phyloP scores from a whole-genome alignment of 495 filamentous ascomycete genomes.

The Hypoxylon crocopeplum region DNA sequence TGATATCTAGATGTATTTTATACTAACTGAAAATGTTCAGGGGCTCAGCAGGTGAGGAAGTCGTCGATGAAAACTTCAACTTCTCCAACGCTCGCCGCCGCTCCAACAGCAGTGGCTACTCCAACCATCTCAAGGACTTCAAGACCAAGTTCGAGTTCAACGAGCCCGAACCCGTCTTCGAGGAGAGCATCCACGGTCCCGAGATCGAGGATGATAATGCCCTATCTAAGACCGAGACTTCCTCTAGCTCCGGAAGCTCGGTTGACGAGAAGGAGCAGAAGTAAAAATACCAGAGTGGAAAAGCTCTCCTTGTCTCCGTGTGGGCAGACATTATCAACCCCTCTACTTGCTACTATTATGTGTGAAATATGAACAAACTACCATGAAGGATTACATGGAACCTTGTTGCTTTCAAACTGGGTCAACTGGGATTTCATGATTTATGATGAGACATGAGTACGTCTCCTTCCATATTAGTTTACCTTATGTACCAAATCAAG shows the following conservation, averaged over 20 bases:
- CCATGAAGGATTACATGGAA: conserved; percentile 2
- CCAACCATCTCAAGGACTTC: conserved; percentile 98
- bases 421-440: conserved; percentile 9
- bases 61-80: conserved; percentile 79
- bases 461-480: conserved; percentile 21
- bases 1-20: not conserved
- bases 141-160: conserved; percentile 92
- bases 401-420: conserved; percentile 5
- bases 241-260: conserved; percentile 51
- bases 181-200: conserved; percentile 77
- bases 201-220: conserved; percentile 54
- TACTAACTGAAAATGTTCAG: conserved; percentile 51
- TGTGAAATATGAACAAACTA: conserved; percentile 26
- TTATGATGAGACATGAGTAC: conserved; percentile 26
- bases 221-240: conserved; percentile 61
- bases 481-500: conserved; percentile 15
- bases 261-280: conserved; percentile 46
- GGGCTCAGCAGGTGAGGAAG: conserved; percentile 84
- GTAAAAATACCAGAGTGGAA: conserved; percentile 7
- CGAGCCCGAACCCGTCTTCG: conserved; percentile 84
- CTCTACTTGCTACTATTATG: conserved; percentile 33
- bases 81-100: conserved; percentile 87
- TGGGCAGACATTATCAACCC: conserved; percentile 1
- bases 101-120: conserved; percentile 83
- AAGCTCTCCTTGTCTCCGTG: not conserved